Evolutionary conservation across 345 rosid species (phyloP).

Genomic region (Tarenaya hassleriana): DNA sequence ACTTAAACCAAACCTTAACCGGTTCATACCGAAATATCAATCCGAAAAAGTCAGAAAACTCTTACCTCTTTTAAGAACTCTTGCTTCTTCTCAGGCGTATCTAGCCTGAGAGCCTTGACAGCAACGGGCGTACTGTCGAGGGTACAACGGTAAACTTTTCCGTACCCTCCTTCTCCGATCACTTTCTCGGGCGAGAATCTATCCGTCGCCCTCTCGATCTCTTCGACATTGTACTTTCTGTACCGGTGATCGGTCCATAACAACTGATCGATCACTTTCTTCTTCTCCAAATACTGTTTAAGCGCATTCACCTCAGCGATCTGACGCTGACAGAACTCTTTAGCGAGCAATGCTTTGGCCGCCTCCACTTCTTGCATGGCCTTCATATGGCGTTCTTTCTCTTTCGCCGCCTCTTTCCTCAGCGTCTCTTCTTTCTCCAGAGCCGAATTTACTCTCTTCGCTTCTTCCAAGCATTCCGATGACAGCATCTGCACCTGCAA

Average conservation of each 20-base stretch:
- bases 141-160: conserved; percentile 72
- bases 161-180: conserved; percentile 84
- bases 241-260: conserved; percentile 54
- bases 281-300: conserved; percentile 58
- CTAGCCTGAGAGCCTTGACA: conserved; percentile 56
- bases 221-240: conserved; percentile 55
- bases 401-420: conserved; percentile 52
- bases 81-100: conserved; percentile 49
- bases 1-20: background rate
- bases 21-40: too few relatives aligned
- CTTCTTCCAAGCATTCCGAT: conserved; percentile 51
- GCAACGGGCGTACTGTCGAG: conserved; percentile 85
- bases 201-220: conserved; percentile 57
- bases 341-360: conserved; percentile 55
- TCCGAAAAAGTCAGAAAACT: background rate
- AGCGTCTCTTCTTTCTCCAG: conserved; percentile 54
- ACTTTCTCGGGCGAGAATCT: conserved; percentile 52
- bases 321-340: conserved; percentile 52
- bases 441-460: conserved; percentile 48
- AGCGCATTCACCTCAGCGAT: conserved; percentile 61
- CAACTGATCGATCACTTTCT: conserved; percentile 52
- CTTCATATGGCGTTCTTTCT: conserved; percentile 53
- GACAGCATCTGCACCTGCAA: conserved; percentile 59
- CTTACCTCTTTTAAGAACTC: conserved; percentile 86
- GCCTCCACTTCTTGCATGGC: conserved; percentile 63